A percentile compares a stretch with the other conserved stretches of the same genome.
Evolutionary conservation across 768 basidiomycete species (phyloP).

Genomic region (Lanmaoa pseudosensibilis): DNA sequence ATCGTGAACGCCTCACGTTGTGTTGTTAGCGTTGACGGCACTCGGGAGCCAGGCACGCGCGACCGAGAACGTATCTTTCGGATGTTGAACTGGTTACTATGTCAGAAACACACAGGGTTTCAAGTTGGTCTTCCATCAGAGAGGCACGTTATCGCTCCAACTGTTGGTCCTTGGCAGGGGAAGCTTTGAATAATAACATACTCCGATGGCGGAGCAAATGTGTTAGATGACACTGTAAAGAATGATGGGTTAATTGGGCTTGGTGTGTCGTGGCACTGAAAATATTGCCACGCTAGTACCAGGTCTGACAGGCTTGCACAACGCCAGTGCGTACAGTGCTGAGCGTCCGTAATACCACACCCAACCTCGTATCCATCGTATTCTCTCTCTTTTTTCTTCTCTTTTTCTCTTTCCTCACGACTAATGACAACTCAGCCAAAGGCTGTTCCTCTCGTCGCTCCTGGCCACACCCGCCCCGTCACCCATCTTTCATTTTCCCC

Average conservation of each 20-base stretch:
- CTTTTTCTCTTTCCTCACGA: slow-evolving; percentile 27
- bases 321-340: slow-evolving; percentile 41
- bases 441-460: slow-evolving; percentile 77
- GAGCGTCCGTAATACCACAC: slow-evolving; percentile 41
- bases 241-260: background rate
- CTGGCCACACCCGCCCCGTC: slow-evolving; percentile 85
- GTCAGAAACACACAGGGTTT: too few species aligned
- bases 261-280: background rate
- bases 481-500: slow-evolving; percentile 93
- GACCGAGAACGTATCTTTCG: background rate
- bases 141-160: background rate
- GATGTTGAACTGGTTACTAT: background rate
- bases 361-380: background rate
- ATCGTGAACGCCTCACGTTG: too few species aligned
- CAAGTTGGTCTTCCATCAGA: too few species aligned
- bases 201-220: background rate
- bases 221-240: too few species aligned
- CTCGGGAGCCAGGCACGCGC: background rate
- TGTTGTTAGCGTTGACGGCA: background rate
- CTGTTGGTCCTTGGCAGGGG: background rate
- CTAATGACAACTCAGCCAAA: slow-evolving; percentile 65
- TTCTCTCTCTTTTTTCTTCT: background rate
- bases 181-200: background rate
- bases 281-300: slow-evolving; percentile 20
- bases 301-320: slow-evolving; percentile 11